phyloP scores from a whole-genome alignment of 2,329 filamentous ascomycete species.

The Colletotrichum sp. region DNA sequence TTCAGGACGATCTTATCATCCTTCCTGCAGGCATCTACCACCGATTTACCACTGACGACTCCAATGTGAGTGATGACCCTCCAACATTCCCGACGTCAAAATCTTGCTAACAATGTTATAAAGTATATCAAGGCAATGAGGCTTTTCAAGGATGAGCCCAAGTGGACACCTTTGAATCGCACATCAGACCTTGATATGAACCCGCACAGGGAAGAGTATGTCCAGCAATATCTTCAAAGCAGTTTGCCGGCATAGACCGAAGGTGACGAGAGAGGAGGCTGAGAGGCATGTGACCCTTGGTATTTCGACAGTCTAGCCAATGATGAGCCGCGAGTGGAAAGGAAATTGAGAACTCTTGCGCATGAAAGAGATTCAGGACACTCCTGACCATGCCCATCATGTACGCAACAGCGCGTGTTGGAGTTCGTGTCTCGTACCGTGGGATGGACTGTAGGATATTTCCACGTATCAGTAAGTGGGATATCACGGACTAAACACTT shows the following conservation, averaged over 20 bases:
- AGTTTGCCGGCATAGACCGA: background rate
- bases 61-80: conserved; percentile 74
- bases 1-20: conserved; percentile 81
- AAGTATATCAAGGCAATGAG: conserved; percentile 96
- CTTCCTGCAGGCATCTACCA: conserved; percentile 96
- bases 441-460: background rate
- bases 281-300: background rate
- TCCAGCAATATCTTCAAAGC: conserved; percentile 50
- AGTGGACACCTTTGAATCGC: conserved; percentile 95
- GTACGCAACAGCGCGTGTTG: background rate
- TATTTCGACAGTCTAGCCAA: background rate
- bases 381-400: background rate
- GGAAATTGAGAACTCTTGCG: background rate
- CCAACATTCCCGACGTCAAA: background rate
- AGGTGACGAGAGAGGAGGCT: background rate
- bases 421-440: background rate
- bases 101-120: background rate
- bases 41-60: conserved; percentile 91
- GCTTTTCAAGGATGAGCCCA: conserved; percentile 97
- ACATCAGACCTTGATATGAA: conserved; percentile 79
- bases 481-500: background rate
- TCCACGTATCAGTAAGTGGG: background rate
- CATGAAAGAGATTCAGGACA: background rate
- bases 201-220: conserved; percentile 78
- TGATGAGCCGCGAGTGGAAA: background rate